phyloP scores from a whole-genome alignment of 331 rosid genomes.

The Saraca asoca region DNA sequence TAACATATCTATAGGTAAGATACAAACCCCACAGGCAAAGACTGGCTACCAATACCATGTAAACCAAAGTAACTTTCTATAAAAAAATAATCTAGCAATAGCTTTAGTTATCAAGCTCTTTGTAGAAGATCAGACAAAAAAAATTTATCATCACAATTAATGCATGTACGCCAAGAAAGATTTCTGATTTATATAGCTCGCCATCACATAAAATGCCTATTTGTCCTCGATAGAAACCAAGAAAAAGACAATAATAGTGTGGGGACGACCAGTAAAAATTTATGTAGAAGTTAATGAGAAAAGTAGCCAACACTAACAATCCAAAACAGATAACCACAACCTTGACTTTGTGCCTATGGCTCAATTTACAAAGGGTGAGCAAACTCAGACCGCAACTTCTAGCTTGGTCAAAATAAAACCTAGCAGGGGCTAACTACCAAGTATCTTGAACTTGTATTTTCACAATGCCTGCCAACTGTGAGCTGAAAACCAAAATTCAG shows the following conservation, averaged over 20 bases:
- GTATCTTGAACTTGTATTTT: slow-evolving; percentile 44
- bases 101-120: not conserved
- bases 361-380: slow-evolving; percentile 74
- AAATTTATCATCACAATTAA: slow-evolving; percentile 43
- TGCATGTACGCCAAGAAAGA: slow-evolving; percentile 61
- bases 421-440: slow-evolving; percentile 47
- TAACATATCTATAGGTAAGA: no score
- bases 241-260: slow-evolving; percentile 41
- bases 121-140: slow-evolving; percentile 12
- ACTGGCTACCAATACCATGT: no score
- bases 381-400: slow-evolving; percentile 48
- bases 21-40: no score
- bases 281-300: slow-evolving; percentile 51
- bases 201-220: slow-evolving; percentile 39
- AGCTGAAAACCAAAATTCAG: slow-evolving; percentile 46
- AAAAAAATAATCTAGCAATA: not conserved
- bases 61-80: no score
- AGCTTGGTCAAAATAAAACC: slow-evolving; percentile 52
- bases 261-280: slow-evolving; percentile 44
- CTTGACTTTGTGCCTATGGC: slow-evolving; percentile 61
- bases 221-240: slow-evolving; percentile 39
- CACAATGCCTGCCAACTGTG: slow-evolving; percentile 41
- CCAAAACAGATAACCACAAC: slow-evolving; percentile 48
- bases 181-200: slow-evolving; percentile 54
- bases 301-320: slow-evolving; percentile 52